phyloP scores from a whole-genome alignment of 768 basidiomycete species.

The Rhizopogon salebrosus region DNA sequence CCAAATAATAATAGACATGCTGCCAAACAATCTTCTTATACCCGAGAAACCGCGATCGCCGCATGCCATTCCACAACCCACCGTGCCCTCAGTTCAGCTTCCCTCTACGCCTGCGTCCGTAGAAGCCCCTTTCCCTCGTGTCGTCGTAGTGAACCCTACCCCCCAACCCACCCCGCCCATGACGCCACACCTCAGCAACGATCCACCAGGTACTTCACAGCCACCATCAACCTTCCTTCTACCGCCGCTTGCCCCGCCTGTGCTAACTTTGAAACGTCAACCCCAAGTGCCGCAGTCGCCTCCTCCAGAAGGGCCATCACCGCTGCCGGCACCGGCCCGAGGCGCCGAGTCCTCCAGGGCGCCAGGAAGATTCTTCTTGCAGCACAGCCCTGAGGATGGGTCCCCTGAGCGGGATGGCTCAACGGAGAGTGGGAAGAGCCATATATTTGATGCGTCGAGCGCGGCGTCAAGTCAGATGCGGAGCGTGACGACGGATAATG shows the following conservation, averaged over 20 bases:
- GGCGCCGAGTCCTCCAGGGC: constrained; percentile 16
- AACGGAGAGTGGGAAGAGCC: constrained; percentile 28
- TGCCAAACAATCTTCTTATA: constrained; percentile 37
- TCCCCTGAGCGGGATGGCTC: constrained; percentile 32
- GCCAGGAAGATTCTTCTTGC: constrained; percentile 39
- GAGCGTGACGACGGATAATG: constrained; percentile 18
- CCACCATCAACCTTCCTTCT: constrained; percentile 22
- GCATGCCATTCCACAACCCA: constrained; percentile 12
- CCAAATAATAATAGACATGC: constrained; percentile 53
- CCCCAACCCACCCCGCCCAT: constrained; percentile 77
- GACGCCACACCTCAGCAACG: constrained; percentile 44
- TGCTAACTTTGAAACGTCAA: constrained; percentile 11
- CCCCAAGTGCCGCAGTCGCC: constrained; percentile 13
- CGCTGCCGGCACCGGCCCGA: constrained; percentile 7
- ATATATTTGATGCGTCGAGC: constrained; percentile 30
- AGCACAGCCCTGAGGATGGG: constrained; percentile 35
- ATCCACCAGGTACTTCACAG: constrained; percentile 16
- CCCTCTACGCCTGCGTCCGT: constrained; percentile 19
- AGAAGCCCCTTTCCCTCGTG: constrained; percentile 39
- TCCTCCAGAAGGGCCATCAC: background rate
- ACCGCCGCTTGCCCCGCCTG: constrained; percentile 26
- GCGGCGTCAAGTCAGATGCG: constrained; percentile 27
- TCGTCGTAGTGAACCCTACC: constrained; percentile 72
- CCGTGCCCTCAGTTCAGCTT: constrained; percentile 23
- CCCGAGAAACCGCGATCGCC: constrained; percentile 14